Base-by-base conservation (phyloP, 495 filamentous ascomycete species). In the Aspergillus biplanus region DNA sequence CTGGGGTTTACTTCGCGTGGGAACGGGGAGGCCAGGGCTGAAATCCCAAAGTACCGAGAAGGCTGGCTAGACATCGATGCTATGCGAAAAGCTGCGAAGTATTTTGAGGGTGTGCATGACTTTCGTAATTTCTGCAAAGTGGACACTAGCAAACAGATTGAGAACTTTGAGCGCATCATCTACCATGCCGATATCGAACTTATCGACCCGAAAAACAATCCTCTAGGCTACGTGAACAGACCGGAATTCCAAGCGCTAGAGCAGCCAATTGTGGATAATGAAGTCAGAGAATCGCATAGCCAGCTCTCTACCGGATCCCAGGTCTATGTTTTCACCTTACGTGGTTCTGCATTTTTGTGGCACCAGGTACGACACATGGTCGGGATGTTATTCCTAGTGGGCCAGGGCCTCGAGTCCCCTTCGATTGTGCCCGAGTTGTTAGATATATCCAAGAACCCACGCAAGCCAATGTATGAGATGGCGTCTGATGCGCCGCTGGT, bases 41-140 rank as follows among this genome's bases (percentile, higher is more conserved):
- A 58, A 18, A 52, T 69, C 32, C 69, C 68, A 33, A 73, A 79
- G 35, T 72, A 68, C 56, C 71, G 81, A 66, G 80, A 82, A 64
- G 87, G 86, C 52, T 86, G 79, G 78, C 78, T 99, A 8, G 88
- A 97, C 75, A 92, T 98, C 50, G 87, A 86, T 7, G 88, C 87
- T 15, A 99, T 99, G 95, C 84, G 86, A 4, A 75, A 85, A 67
- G 96, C 90, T 1, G 94, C 94, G 33, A 87, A 85, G 69, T 74
- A 85, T 52, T 92, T 91, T 63, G 86, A 91, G 65, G 96, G 95
- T 9, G 68, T 85, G 31, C 92, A 97, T 77, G 96, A 99, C 75
- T 98, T 98, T 78, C 87, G 95, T 12, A 99, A 99, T 71, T 94
- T 98, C 78, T 97, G 93, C 82, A 93, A 93, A 72, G 75, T 97